These are phyloP conservation scores for Hypoxylon trugodes DNA, from an alignment of 495 filamentous ascomycete species.

Conservation along the genomic window DNA sequence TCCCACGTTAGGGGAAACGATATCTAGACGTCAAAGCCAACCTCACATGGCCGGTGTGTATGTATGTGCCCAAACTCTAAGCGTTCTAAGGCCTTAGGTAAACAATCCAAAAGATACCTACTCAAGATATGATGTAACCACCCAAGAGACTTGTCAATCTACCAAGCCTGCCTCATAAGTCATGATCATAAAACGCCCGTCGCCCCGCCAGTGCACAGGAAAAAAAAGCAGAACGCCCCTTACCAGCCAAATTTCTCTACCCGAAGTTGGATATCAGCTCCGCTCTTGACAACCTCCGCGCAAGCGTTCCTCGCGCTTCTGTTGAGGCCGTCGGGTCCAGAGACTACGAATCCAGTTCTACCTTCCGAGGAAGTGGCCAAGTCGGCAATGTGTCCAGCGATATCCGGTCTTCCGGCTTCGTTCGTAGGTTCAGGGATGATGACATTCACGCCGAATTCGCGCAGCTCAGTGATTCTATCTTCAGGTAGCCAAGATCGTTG, in stretches of 20 bases:
- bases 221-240: neutral
- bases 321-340: constrained; percentile 64
- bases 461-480: constrained; percentile 55
- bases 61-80: neutral
- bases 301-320: constrained; percentile 61
- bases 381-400: constrained; percentile 48
- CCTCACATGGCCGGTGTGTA: too few species aligned
- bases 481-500: constrained; percentile 61
- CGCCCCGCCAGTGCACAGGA: neutral
- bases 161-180: neutral
- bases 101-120: neutral
- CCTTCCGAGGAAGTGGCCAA: constrained; percentile 36
- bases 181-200: constrained; percentile 2
- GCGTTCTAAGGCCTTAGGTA: neutral
- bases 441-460: constrained; percentile 55
- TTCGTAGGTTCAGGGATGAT: constrained; percentile 60
- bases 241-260: constrained; percentile 65
- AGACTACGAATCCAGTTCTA: constrained; percentile 58
- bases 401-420: constrained; percentile 61
- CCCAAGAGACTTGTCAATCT: neutral
- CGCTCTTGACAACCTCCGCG: constrained; percentile 52
- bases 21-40: too few species aligned
- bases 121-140: neutral
- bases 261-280: constrained; percentile 50
- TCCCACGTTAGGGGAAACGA: too few species aligned